Evolutionary conservation across 352 stramenopile genomes (phyloP).

Genomic region (Phytopythium oedochilum): DNA sequence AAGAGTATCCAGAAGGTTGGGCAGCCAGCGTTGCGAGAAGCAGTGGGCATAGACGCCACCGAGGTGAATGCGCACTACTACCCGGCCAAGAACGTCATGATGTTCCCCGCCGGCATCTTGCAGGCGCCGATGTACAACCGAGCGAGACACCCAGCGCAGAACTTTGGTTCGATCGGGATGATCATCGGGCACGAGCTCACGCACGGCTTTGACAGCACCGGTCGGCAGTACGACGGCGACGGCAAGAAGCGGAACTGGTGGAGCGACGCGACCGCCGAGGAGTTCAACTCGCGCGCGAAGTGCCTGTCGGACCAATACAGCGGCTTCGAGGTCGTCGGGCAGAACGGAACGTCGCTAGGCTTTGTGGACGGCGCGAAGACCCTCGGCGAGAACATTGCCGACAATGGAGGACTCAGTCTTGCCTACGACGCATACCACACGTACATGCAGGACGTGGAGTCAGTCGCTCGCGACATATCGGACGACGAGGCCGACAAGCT

Average conservation of each 20-base stretch:
- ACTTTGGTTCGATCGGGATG: slow-evolving; percentile 88
- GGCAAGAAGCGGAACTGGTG: slow-evolving; percentile 93
- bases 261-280: slow-evolving; percentile 59
- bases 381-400: slow-evolving; percentile 71
- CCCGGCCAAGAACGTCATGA: slow-evolving; percentile 78
- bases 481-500: slow-evolving; percentile 35
- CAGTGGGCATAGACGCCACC: slow-evolving; percentile 86
- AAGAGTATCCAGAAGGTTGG: slow-evolving; percentile 23
- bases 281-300: slow-evolving; percentile 58
- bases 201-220: slow-evolving; percentile 92
- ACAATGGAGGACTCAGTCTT: slow-evolving; percentile 62
- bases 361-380: slow-evolving; percentile 58
- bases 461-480: slow-evolving; percentile 10
- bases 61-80: slow-evolving; percentile 88
- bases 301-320: slow-evolving; percentile 59
- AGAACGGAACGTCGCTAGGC: slow-evolving; percentile 25
- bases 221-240: slow-evolving; percentile 73
- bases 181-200: slow-evolving; percentile 94
- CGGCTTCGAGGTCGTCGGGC: slow-evolving; percentile 23
- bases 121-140: slow-evolving; percentile 90
- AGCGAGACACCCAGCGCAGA: slow-evolving; percentile 72
- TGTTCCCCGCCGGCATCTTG: slow-evolving; percentile 92
- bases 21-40: slow-evolving; percentile 38
- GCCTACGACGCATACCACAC: slow-evolving; percentile 30
- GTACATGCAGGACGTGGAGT: slow-evolving; percentile 22